Conservation (phyloP, 441 rosid species). For the Gossypium davidsonii region DNA sequence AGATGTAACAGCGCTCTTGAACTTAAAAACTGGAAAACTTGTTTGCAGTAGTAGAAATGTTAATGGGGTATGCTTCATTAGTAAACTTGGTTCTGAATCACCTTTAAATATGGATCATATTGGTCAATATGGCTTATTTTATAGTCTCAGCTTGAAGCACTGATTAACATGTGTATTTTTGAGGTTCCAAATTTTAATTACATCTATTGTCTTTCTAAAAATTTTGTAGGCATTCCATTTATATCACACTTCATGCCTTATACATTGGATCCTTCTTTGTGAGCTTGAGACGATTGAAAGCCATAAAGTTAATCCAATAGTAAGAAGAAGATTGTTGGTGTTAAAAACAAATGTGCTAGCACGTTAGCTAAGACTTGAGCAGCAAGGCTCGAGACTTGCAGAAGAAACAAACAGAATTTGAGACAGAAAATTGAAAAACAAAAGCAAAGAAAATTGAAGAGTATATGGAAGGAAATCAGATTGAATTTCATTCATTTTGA, state of each 20-base stretch:
- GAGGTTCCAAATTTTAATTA: not conserved
- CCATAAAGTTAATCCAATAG: conserved; percentile 35
- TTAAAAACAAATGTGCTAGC: too few species aligned
- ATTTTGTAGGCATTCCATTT: conserved; percentile 72
- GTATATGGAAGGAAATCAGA: too few species aligned
- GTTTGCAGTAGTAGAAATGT: conserved; percentile 74
- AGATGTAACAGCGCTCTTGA: conserved; percentile 72
- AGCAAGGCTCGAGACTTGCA: too few species aligned
- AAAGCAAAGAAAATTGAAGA: too few species aligned
- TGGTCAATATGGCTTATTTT: not conserved
- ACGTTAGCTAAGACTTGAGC: too few species aligned
- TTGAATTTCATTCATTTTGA: too few species aligned
- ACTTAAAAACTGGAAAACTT: conserved; percentile 70
- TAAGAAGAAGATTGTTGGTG: conserved; percentile 21
- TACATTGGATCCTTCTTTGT: conserved; percentile 81
- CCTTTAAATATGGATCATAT: not conserved
- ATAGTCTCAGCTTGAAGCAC: not conserved
- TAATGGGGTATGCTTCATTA: conserved; percentile 45
- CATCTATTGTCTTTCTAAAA: not conserved
- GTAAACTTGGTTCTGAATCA: conserved; percentile 6
- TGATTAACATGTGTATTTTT: not conserved
- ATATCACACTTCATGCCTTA: conserved; percentile 79
- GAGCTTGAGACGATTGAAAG: conserved; percentile 54
- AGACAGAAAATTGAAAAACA: too few species aligned
- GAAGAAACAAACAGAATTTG: too few species aligned